Conservation (phyloP, 768 basidiomycete species). For the Cubamyces lactineus region DNA sequence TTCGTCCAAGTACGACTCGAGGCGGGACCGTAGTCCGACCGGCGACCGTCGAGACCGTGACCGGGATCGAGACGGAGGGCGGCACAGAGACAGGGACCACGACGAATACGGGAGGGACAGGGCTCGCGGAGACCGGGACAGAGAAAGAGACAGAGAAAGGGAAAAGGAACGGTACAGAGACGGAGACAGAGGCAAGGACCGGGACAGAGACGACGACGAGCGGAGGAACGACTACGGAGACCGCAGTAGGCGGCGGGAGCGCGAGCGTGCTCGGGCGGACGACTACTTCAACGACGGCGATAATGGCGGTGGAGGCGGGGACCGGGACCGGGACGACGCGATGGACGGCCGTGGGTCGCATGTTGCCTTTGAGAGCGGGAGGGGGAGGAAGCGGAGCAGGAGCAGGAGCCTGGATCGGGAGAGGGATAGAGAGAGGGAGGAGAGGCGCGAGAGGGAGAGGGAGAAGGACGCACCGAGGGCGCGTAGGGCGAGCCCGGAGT, state of each 20-base stretch:
- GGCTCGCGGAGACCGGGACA: conserved; percentile 29
- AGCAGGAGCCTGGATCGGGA: conserved; percentile 31
- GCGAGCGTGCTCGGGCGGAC: conserved; percentile 37
- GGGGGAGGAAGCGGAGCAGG: conserved; percentile 26
- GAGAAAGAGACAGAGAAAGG: conserved; percentile 35
- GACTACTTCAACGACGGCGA: conserved; percentile 37
- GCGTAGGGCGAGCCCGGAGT: conserved; percentile 41
- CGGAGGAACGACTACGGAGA: conserved; percentile 30
- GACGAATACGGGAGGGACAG: conserved; percentile 32
- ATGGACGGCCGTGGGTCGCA: too few species aligned
- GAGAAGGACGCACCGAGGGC: conserved; percentile 27
- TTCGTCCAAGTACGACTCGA: conserved; percentile 30
- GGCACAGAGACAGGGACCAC: conserved; percentile 30
- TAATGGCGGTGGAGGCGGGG: not conserved
- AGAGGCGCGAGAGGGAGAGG: conserved; percentile 16
- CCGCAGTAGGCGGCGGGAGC: conserved; percentile 28
- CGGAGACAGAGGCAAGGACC: too few species aligned
- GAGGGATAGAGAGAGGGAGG: conserved; percentile 31
- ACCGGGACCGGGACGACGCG: conserved; percentile 18
- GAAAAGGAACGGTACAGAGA: conserved; percentile 33
- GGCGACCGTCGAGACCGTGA: not conserved
- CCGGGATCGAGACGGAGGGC: not conserved
- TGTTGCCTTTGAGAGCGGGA: not conserved
- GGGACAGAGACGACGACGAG: conserved; percentile 25
- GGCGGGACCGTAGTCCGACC: conserved; percentile 3